Conservation (phyloP, 2,329 filamentous ascomycete species). For the Cadophora sp. region DNA sequence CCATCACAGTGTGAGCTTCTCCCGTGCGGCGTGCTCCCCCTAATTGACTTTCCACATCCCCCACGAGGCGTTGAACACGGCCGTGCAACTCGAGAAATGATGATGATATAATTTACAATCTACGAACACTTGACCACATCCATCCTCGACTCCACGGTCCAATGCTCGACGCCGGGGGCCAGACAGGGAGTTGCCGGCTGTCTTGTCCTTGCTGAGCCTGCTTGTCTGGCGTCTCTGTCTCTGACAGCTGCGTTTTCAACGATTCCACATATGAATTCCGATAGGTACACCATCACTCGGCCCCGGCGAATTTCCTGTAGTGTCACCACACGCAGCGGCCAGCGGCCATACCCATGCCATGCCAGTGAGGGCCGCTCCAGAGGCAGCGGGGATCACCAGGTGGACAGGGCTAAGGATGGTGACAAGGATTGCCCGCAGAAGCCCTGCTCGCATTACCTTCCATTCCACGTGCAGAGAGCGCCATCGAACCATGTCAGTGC, state of each 20-base stretch:
- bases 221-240: not conserved
- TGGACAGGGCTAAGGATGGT: not conserved
- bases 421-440: not conserved
- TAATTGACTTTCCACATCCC: slow-evolving; percentile 13
- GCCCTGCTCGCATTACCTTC: slow-evolving; percentile 6
- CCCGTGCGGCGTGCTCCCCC: not conserved
- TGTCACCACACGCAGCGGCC: slow-evolving; percentile 1
- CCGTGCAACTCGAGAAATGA: not conserved
- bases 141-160: not conserved
- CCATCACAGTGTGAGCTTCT: not conserved
- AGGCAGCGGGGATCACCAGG: slow-evolving; percentile 7
- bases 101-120: not conserved
- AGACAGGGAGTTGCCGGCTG: not conserved
- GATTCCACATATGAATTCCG: slow-evolving; percentile 1
- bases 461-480: slow-evolving; percentile 16
- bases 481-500: slow-evolving; percentile 18
- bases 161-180: slow-evolving; percentile 7
- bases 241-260: not conserved
- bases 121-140: slow-evolving; percentile 1
- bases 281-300: not conserved
- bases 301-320: not conserved
- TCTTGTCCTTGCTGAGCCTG: not conserved
- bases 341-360: not conserved
- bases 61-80: no score
- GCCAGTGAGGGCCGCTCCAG: not conserved